Conservation (phyloP, 2,329 filamentous ascomycete species). For the Fusarium napiforme region DNA sequence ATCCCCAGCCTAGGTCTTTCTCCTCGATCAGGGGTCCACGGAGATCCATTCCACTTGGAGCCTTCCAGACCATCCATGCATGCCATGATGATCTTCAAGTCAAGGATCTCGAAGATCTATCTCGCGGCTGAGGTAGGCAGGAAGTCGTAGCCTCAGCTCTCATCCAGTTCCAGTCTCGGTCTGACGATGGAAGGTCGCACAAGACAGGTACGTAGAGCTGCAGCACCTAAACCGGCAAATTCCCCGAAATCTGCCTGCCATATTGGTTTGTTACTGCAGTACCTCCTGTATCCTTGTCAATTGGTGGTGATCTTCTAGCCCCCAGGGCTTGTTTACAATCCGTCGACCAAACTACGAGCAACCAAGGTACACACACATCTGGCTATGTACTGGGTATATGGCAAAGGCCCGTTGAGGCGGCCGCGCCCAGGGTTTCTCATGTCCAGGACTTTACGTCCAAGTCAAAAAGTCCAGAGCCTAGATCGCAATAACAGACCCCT, state of each 20-base stretch:
- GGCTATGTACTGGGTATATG: background rate
- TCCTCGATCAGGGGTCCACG: slow-evolving; percentile 37
- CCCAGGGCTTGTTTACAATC: background rate
- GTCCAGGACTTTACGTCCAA: background rate
- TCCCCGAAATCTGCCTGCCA: slow-evolving; percentile 35
- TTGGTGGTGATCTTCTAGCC: background rate
- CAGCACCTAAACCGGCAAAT: slow-evolving; percentile 3
- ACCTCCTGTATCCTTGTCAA: slow-evolving; percentile 13
- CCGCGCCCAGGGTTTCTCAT: background rate
- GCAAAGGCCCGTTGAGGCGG: slow-evolving; percentile 3
- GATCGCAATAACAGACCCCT: background rate
- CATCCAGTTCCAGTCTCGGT: slow-evolving; percentile 42
- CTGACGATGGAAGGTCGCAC: slow-evolving; percentile 33
- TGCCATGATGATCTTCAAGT: slow-evolving; percentile 48
- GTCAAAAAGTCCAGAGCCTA: background rate
- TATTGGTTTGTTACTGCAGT: slow-evolving; percentile 17
- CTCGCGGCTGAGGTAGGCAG: slow-evolving; percentile 46
- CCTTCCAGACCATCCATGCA: slow-evolving; percentile 52
- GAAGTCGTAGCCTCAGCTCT: slow-evolving; percentile 44
- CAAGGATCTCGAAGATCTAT: slow-evolving; percentile 56
- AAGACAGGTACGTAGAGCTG: background rate
- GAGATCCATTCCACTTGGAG: slow-evolving; percentile 48
- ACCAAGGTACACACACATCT: background rate
- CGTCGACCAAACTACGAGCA: background rate
- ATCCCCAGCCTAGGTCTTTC: slow-evolving; percentile 60